Percentiles rank a stretch among this genome's conserved stretches.
Conservation (phyloP, 495 filamentous ascomycete species). For the Hypoxylon cercidicola region DNA sequence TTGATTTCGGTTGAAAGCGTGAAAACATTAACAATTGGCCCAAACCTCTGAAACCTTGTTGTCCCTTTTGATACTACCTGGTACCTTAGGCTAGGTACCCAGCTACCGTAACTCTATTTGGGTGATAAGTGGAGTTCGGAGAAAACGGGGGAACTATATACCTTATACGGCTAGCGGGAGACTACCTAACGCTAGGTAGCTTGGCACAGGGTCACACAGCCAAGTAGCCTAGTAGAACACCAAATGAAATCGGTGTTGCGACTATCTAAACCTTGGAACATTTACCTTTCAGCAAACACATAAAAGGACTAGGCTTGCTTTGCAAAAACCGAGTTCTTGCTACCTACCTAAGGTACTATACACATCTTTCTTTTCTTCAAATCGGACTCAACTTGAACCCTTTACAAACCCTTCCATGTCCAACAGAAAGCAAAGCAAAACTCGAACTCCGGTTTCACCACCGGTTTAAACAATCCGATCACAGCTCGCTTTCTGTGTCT, state of each 20-base stretch:
- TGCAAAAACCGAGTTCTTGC: neutral
- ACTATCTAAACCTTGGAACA: neutral
- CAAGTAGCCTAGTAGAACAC: too few species aligned
- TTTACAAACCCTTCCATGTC: neutral
- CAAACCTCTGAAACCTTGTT: too few species aligned
- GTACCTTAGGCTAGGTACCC: too few species aligned
- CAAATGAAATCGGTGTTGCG: conserved; percentile 31
- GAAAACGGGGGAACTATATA: neutral
- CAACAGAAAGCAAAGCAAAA: neutral
- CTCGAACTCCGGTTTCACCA: conserved; percentile 3
- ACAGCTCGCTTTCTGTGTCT: neutral
- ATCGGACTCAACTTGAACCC: neutral
- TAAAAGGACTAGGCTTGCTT: neutral
- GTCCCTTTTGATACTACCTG: too few species aligned
- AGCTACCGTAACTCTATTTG: too few species aligned
- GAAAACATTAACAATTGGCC: too few species aligned
- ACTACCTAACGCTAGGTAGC: neutral
- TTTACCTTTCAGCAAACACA: neutral
- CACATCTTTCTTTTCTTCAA: neutral
- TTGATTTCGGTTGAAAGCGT: too few species aligned
- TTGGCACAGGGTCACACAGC: conserved; percentile 24
- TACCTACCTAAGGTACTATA: too few species aligned
- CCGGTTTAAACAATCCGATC: neutral
- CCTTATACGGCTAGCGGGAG: conserved; percentile 2
- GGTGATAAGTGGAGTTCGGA: conserved; percentile 10